Evolutionary conservation across 176 grass and related monocot genomes (phyloP), one percentile per base, ranked within the genome.

Genomic region (Phyllostachys edulis): DNA sequence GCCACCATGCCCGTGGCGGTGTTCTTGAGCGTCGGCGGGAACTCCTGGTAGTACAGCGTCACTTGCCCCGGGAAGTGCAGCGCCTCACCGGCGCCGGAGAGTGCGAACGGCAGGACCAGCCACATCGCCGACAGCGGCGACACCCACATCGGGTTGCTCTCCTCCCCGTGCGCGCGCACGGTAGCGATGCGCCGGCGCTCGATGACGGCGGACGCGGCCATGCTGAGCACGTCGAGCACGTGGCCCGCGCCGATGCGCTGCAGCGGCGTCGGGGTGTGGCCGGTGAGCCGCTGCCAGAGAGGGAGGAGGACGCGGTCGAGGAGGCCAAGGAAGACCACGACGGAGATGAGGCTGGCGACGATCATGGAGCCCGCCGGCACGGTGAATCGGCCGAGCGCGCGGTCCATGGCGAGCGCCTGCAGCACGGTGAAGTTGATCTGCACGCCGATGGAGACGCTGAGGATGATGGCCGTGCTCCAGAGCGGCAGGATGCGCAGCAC

Each of bases 321-420:
- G 37, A 94, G 64, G 37, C 51, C 79, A 24, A 97, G 82, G 69
- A 61, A 84, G 10, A 94, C 20, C 7, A 92, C 38, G 26, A 80
- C 72, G 51, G 82, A 41, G 11, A 55, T 0, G 20, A 92, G 37
- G 75, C 2, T 16, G 5, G 70, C 42, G 2, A 97, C 87, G 42
- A 23, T 0, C 69, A 97, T 76, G 24, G 95, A 92, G 26, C 84
- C 87, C 9, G 95, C 86, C 3, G 95, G 95, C 15, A 97, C 73
- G 78, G 44, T 8, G 78, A 97, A 90, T 14, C 42, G 63, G 50
- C 89, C 92, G 0, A 91, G 38, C 9, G 88, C 80, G 68, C 92
- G 94, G 77, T 97, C 88, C 94, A 97, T 92, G 36, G 47, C 84
- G 63, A 97, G 88, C 10, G 92, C 94, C 63, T 97, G 88, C 12